phyloP scores from a whole-genome alignment of 495 filamentous ascomycete species.

The Thermothielavioides terrestris region DNA sequence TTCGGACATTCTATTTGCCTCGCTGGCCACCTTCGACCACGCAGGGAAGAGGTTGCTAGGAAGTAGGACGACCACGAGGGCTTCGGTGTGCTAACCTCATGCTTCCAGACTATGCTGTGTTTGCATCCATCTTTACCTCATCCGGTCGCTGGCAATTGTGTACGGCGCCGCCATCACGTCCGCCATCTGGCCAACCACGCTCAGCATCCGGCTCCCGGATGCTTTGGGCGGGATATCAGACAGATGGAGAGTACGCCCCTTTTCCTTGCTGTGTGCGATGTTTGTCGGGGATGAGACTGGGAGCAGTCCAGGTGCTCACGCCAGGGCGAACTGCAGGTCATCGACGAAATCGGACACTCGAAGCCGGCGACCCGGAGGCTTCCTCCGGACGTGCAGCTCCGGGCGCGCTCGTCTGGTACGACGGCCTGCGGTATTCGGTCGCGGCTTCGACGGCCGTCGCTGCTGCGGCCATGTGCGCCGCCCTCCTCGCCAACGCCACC shows the following conservation, averaged over 20 bases:
- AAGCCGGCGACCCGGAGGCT: slow-evolving; percentile 46
- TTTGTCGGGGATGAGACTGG: slow-evolving; percentile 5
- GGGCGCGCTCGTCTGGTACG: slow-evolving; percentile 53
- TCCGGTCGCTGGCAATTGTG: slow-evolving; percentile 54
- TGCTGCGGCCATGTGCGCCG: slow-evolving; percentile 40
- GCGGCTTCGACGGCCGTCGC: slow-evolving; percentile 45
- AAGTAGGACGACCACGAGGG: background rate
- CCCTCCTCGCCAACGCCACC: slow-evolving; percentile 43
- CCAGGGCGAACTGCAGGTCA: slow-evolving; percentile 32
- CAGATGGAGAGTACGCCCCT: slow-evolving; percentile 55
- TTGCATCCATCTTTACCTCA: slow-evolving; percentile 54
- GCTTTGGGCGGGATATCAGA: slow-evolving; percentile 54
- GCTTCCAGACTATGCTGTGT: slow-evolving; percentile 52
- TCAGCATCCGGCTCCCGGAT: slow-evolving; percentile 46
- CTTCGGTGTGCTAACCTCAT: background rate
- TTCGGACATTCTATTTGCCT: slow-evolving; percentile 54
- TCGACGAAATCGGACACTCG: slow-evolving; percentile 54
- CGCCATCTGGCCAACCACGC: slow-evolving; percentile 55
- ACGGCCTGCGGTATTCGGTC: slow-evolving; percentile 49
- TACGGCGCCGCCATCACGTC: slow-evolving; percentile 57
- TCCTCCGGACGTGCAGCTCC: slow-evolving; percentile 50
- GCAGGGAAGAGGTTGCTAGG: slow-evolving; percentile 38
- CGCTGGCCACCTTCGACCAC: slow-evolving; percentile 55
- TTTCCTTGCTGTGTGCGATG: slow-evolving; percentile 10
- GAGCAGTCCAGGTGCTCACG: slow-evolving; percentile 13